Base-by-base conservation (phyloP, 495 filamentous ascomycete genomes). In the Hypoxylon trugodes region DNA sequence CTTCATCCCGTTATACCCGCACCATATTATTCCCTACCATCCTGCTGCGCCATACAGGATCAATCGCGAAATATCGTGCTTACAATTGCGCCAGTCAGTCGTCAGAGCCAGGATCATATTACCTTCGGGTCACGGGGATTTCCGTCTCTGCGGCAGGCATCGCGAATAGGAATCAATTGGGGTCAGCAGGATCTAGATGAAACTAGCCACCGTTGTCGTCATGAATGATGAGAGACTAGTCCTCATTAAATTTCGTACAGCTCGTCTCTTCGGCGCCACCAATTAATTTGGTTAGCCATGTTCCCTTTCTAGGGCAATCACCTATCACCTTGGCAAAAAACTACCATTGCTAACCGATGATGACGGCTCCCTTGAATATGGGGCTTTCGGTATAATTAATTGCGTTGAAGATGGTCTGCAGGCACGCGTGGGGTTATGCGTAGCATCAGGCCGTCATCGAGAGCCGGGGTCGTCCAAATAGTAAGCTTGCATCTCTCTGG, bases 381-480 rank as follows among this genome's bases (percentile, higher is more conserved):
- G 33, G 26, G 40, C 38, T 13, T 18, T 61, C 56, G 63, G 57
- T 52, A 61, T 38, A 61, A 61, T 52, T 40, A 47, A 66, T 61
- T 61, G 46, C 63, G 28, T 53, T 42, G 51, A 48, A 26, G 16
- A 43, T 26, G 38, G 48, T 54, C 38, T 56, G 51, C 49, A 47
- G 63, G 51, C 33, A 61, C 46, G 57, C 63, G 63, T 66, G 63
- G 63, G 63, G 63, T 65, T 60, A 25, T 35, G 40, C 30, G 63
- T 66, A 52, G 51, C 63, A 66, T 66, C 48, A 38, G 30, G 38
- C 51, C 57, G 63, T 66, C 56, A 66, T 66, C 32, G 63, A 61
- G 47, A 45, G n/a, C 46, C 32, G n/a, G 38, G 55, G 54, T 16
- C 48, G 26, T 47, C 56, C 38, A 56, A 59, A 43, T 61, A 61